A percentile compares a stretch with the other conserved stretches of the same genome.
Evolutionary conservation across 805 yeast species (phyloP).

Genomic region (Myxozyma geophila): DNA sequence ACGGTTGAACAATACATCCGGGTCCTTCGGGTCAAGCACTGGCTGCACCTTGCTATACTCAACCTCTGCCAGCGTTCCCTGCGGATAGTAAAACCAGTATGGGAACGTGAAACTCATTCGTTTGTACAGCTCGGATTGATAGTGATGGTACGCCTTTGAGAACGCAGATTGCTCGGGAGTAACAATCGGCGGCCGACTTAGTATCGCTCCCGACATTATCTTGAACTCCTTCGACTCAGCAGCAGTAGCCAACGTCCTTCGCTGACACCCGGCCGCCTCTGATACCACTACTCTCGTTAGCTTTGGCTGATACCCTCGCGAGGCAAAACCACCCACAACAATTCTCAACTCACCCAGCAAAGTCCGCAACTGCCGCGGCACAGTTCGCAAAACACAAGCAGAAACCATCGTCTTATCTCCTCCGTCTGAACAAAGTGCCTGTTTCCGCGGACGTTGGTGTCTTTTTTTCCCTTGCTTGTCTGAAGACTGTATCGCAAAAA

Average conservation of each 20-base stretch:
- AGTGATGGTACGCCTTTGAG: conserved; percentile 74
- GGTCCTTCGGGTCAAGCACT: conserved; percentile 17
- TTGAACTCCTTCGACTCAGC: conserved; percentile 15
- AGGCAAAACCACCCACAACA: too few species aligned
- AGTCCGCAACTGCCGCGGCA: too few species aligned
- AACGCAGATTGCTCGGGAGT: conserved; percentile 76
- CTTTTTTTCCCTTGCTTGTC: too few species aligned
- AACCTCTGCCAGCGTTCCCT: conserved; percentile 87
- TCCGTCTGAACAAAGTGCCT: background rate
- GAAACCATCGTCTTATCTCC: too few species aligned
- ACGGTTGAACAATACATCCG: conserved; percentile 55
- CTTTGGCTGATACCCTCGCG: background rate
- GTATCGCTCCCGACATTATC: conserved; percentile 53
- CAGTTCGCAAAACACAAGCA: background rate
- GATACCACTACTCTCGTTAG: background rate
- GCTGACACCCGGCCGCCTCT: conserved; percentile 1
- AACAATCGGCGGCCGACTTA: conserved; percentile 82
- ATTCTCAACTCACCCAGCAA: too few species aligned
- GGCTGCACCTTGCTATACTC: conserved; percentile 71
- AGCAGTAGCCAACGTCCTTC: background rate
- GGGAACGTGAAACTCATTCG: conserved; percentile 98
- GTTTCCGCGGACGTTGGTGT: background rate
- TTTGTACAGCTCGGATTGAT: conserved; percentile 83
- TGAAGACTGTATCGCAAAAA: background rate
- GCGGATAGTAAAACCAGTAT: conserved; percentile 84